Base-by-base conservation (phyloP, 2,329 filamentous ascomycete species). In the Hypoxylon sp. region DNA sequence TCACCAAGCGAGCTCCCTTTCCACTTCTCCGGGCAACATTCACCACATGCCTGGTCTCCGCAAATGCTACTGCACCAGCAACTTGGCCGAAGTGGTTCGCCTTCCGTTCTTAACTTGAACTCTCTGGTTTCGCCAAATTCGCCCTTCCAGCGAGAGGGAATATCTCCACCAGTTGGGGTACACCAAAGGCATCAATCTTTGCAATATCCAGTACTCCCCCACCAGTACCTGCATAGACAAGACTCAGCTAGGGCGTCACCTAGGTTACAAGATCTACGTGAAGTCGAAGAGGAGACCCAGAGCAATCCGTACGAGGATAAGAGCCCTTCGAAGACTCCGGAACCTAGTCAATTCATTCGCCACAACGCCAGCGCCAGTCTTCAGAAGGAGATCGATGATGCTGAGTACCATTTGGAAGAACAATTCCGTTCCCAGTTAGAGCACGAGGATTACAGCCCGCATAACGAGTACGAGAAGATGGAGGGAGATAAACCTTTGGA, bases 371-470 rank as follows among this genome's bases (percentile, higher is more conserved):
- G 90, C 72, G 86, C 89, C 67, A 92, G 88, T 46, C 84, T 97
- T 22, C 93, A 97, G 76, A 90, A 90, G 66, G 93, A 96, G 70
- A 90, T 96, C 59, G 91, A 96, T 51, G 91, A 94, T 73, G 90
- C 92, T 3, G 92, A 97, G 72, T 95, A 96, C 74, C 92, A 95
- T 72, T 79, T 96, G 65, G 92, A 94, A 75, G 89, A 93, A 75
- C 89, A 92, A 65, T 88, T 94, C 66, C 89, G 92, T 53, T 89
- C 91, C 56, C 90, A 95, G 73, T 82, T 95, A 50, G 91, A 94
- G 64, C 90, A 93, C 70, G 90, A 91, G 58, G 91, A 93, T 70
- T 91, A 92, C 74, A 92, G 88, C 72, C 90, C 89, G 1, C 88
- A 89, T 51, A 81, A 84, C 40, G 80, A 81, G 49, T 75, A 77